Evolutionary conservation across 2,329 filamentous ascomycete genomes (phyloP), one percentile per base, ranked within the genome.

Genomic region (Colletotrichum lupini): DNA sequence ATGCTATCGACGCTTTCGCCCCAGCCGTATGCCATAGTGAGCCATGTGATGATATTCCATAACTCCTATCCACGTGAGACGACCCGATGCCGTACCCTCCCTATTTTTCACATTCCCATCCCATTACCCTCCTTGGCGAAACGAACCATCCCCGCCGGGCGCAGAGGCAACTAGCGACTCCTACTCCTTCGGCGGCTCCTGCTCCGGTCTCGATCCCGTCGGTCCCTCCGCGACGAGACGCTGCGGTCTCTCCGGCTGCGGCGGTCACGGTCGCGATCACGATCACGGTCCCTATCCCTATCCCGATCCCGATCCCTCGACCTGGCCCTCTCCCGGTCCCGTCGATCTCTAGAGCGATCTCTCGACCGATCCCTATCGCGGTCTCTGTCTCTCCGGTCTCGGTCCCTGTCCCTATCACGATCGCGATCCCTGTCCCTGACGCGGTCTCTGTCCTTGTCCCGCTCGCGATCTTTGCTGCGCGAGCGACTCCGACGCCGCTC

Each of bases 401-500:
- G 78, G 11, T 82, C 80, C 62, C 82, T 79, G 53, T 82, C 80
- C 16, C 69, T 35, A 8, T 81, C 79, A 4, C 81, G 73, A 12
- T 82, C 79, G 11, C 81, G 73, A 53, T 80, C 79, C 7, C 81
- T 75, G 32, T 80, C 77, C n/a, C 81, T 78, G 24, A 79, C 79
- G 14, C 81, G 76, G n/a, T 81, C 81, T 19, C 80, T 69, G 24
- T 80, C 79, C 7, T 77, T 65, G 37, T 80, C 77, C 42, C 77
- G 78, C 68, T 79, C 80, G 37, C 80, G 80, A 53, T 80, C 82
- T 16, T 82, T 78, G 73, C 80, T 82, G 19, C 80, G 78, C 53
- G 83, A 83, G 37, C 80, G 79, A 68, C 81, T 84, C 42, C 81
- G 78, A 26, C 81, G 79, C 26, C 83, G 78, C 16, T 84, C 82